Evolutionary conservation across 129 eudicot genomes (phyloP).

Genomic region (Logfia minima): DNA sequence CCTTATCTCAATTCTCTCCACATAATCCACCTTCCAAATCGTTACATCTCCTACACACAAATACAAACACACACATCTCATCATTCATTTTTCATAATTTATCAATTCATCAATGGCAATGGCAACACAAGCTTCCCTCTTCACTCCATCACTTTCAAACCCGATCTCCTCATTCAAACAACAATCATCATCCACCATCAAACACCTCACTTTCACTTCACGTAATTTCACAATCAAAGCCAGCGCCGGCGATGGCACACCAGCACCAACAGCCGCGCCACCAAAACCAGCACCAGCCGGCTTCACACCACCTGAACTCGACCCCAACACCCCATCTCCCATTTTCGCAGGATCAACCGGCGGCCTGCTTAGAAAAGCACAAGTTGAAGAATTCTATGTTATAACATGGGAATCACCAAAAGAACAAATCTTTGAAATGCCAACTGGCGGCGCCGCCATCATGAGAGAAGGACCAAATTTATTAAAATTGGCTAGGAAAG

Average conservation of each 20-base stretch:
- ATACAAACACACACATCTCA: constrained; percentile 14
- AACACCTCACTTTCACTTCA: constrained; percentile 42
- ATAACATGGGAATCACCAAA: constrained; percentile 97
- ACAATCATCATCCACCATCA: constrained; percentile 32
- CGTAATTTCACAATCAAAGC: constrained; percentile 53
- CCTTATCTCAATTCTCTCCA: constrained; percentile 63
- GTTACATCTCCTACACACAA: constrained; percentile 30
- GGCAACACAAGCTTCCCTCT: constrained; percentile 90
- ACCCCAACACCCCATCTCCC: constrained; percentile 96
- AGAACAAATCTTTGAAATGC: constrained; percentile 97
- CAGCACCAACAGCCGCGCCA: constrained; percentile 23
- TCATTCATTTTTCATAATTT: background rate
- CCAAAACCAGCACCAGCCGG: constrained; percentile 59
- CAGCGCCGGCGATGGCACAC: constrained; percentile 12
- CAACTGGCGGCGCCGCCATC: constrained; percentile 96
- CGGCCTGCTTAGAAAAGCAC: constrained; percentile 86
- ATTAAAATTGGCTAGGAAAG: constrained; percentile 86
- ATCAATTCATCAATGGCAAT: constrained; percentile 53
- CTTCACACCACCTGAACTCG: constrained; percentile 94
- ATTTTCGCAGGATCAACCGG: constrained; percentile 96
- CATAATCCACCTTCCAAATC: constrained; percentile 23
- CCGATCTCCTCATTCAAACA: constrained; percentile 52
- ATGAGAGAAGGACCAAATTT: constrained; percentile 94
- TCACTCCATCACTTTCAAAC: constrained; percentile 67
- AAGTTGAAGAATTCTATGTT: constrained; percentile 95